Evolutionary conservation across 257 asterid species (phyloP).

Genomic region (Solanum stenotomum): DNA sequence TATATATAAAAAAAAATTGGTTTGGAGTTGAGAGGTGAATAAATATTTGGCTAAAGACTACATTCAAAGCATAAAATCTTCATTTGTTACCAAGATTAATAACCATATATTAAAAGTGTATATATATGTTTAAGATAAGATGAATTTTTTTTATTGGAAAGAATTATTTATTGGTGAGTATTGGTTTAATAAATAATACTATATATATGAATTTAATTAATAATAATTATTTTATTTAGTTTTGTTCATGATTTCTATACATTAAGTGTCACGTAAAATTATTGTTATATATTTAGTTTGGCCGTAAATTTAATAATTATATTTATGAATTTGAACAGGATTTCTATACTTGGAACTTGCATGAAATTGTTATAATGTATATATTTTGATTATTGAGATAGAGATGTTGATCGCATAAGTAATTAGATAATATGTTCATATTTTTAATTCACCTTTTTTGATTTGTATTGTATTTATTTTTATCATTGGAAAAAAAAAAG

Average conservation of each 20-base stretch:
- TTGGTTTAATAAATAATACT: background rate
- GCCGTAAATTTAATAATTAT: no score
- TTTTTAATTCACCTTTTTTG: background rate
- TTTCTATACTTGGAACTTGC: background rate
- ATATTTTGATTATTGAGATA: background rate
- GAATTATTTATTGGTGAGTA: background rate
- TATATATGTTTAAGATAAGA: background rate
- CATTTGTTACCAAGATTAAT: constrained; percentile 4
- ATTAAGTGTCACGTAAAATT: background rate
- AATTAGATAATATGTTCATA: background rate
- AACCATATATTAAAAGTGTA: background rate
- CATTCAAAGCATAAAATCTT: constrained; percentile 15
- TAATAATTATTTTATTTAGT: background rate
- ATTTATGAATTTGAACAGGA: background rate
- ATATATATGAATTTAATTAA: background rate
- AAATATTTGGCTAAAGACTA: constrained; percentile 4
- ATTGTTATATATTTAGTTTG: background rate
- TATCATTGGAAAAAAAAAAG: background rate
- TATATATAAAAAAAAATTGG: background rate
- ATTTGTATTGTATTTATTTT: background rate
- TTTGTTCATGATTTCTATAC: background rate
- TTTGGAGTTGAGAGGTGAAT: background rate
- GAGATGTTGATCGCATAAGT: background rate
- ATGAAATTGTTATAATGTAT: background rate
- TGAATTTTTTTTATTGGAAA: background rate